Conservation (phyloP, 2,329 filamentous ascomycete species). For the Colletotrichum shisoi region DNA sequence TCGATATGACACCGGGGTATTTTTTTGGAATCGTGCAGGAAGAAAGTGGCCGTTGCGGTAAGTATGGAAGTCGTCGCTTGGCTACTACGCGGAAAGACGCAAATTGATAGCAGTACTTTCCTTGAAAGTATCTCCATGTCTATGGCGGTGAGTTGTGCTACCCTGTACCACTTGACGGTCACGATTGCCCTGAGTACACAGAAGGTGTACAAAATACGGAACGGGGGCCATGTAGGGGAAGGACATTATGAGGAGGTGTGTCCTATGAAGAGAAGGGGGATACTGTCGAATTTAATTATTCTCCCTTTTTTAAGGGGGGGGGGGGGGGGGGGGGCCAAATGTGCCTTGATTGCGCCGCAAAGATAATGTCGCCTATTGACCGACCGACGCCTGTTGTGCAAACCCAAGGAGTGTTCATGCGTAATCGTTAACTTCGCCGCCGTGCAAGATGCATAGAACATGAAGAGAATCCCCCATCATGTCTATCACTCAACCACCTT, state of each 20-base stretch:
- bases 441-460: conserved; percentile 6
- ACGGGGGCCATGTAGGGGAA: too few relatives aligned
- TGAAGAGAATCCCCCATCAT: not conserved
- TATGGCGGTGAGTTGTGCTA: too few relatives aligned
- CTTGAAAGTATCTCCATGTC: too few relatives aligned
- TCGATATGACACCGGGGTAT: conserved; percentile 4
- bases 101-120: conserved; percentile 25
- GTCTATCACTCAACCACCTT: not conserved
- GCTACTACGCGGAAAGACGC: conserved; percentile 11
- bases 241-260: not conserved
- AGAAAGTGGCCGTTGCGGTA: not conserved
- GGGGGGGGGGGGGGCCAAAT: not conserved
- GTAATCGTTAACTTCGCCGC: not conserved
- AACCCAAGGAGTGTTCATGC: conserved; percentile 16
- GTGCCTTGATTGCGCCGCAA: conserved; percentile 21
- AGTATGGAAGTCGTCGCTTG: conserved; percentile 6
- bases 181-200: not conserved
- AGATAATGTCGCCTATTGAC: conserved; percentile 14
- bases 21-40: conserved; percentile 10
- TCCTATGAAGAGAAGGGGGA: not conserved
- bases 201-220: not conserved
- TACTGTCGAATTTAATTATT: too few relatives aligned
- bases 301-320: too few relatives aligned
- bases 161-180: not conserved
- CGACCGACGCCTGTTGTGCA: conserved; percentile 18